Evolutionary conservation across 371 early-diverging fungal genomes (phyloP).

Genomic region (Blyttiomyces sp.): DNA sequence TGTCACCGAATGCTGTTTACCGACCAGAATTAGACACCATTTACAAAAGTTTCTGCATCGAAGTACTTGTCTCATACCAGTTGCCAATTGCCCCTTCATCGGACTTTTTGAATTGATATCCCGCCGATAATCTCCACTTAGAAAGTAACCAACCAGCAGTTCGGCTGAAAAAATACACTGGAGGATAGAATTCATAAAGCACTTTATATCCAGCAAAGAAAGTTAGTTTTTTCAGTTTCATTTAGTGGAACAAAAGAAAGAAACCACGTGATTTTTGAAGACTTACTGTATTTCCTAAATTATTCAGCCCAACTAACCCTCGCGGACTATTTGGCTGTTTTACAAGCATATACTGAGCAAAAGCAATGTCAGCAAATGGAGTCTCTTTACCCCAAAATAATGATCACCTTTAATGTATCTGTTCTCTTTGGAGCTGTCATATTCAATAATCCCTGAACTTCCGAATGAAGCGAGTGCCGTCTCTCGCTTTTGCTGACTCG

Average conservation of each 20-base stretch:
- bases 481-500: too few species aligned
- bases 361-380: background rate
- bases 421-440: constrained; percentile 9
- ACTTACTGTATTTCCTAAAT: constrained; percentile 42
- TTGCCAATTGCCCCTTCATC: constrained; percentile 32
- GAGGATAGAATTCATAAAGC: constrained; percentile 94
- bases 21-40: background rate
- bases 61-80: constrained; percentile 10
- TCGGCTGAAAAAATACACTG: constrained; percentile 86
- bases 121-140: constrained; percentile 60
- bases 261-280: background rate
- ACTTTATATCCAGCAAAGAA: constrained; percentile 37
- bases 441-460: constrained; percentile 14
- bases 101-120: constrained; percentile 71
- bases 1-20: constrained; percentile 22
- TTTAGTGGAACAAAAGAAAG: background rate
- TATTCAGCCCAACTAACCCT: constrained; percentile 32
- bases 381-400: background rate
- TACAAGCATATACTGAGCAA: constrained; percentile 12
- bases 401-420: constrained; percentile 11
- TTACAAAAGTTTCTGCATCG: background rate
- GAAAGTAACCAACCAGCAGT: constrained; percentile 71
- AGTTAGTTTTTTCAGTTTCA: background rate
- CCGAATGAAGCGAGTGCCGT: constrained; percentile 11
- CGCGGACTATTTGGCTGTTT: constrained; percentile 20